Evolutionary conservation across 2,329 filamentous ascomycete genomes (phyloP), one percentile per base, ranked within the genome.

Genomic region (Sporothrix curviconia): DNA sequence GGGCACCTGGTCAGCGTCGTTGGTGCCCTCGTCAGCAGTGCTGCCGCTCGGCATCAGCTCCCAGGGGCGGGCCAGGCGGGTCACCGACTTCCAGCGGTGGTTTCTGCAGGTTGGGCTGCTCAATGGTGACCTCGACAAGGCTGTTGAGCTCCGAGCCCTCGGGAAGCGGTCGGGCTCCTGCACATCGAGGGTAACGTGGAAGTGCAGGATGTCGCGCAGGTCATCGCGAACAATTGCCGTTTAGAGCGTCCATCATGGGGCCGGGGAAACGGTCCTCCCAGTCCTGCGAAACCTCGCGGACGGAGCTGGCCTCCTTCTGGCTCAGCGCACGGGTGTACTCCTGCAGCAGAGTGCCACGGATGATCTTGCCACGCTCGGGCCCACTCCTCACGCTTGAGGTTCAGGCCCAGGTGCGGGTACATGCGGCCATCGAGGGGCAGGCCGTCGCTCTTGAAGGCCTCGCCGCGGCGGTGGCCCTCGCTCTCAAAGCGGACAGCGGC

Each of bases 11-110:
- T 63, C 63, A 12, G 58, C 54, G n/a, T 61, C 28, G 56, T 43
- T 40, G 28, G 24, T 24, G 25, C 50, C 52, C 25, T 51, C 51
- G 24, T 49, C 68, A 28, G 42, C 49, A 22, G 39, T 55, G 24
- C 19, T 56, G 19, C 58, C 59, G 17, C 46, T 54, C 46, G 59
- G 56, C 51, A 61, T 75, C 51, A 84, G 72, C 69, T 85, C 81
- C 4, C 72, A 68, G 0, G 83, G 83, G 43, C 82, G 78, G 24
- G 77, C 76, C 46, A 86, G 75, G 17, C 76, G 77, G 12, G 83
- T 85, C 49, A 81, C 70, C 58, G 82, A 83, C 69, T 81, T 79
- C 83, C 83, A 86, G 39, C 74, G 74, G 66, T 83, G 80, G 64
- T 76, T n/a, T 77, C 63, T 81, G 76, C 50, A 84, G 73, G 34